phyloP scores from a whole-genome alignment of 495 filamentous ascomycete genomes.

The Penicillium cataractarum region DNA sequence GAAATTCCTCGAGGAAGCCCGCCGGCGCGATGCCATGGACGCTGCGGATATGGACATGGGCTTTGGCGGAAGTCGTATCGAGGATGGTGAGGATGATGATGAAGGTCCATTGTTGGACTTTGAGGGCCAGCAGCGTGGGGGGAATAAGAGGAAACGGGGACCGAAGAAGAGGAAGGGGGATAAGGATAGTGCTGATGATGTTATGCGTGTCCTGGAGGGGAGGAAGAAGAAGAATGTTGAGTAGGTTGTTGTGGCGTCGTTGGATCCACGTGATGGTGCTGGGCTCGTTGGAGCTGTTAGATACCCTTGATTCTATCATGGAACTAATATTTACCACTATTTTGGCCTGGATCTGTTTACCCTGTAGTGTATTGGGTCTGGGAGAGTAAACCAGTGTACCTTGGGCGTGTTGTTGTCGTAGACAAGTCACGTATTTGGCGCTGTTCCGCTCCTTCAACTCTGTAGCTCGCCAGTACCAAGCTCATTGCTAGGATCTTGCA shows the following conservation, averaged over 20 bases:
- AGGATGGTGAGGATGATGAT: slow-evolving; percentile 83
- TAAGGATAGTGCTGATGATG: slow-evolving; percentile 77
- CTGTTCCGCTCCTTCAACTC: neutral
- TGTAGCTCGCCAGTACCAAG: neutral
- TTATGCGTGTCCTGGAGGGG: slow-evolving; percentile 77
- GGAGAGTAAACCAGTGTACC: neutral
- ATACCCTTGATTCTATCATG: slow-evolving; percentile 2
- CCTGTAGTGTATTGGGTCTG: neutral
- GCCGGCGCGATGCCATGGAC: slow-evolving; percentile 68
- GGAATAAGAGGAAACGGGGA: slow-evolving; percentile 75
- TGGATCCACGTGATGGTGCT: neutral
- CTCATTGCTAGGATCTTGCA: no score
- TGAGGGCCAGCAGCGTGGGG: slow-evolving; percentile 54
- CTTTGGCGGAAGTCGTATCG: slow-evolving; percentile 83
- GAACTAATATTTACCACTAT: neutral
- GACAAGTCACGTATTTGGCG: neutral
- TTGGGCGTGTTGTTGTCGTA: neutral
- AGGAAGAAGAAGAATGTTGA: slow-evolving; percentile 55
- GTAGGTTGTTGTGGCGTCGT: neutral
- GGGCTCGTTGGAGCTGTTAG: neutral
- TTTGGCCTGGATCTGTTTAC: neutral
- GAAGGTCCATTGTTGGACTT: slow-evolving; percentile 67
- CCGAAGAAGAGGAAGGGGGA: slow-evolving; percentile 88
- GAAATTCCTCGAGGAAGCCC: slow-evolving; percentile 69
- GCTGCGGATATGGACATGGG: slow-evolving; percentile 92